Evolutionary conservation across 2,329 filamentous ascomycete genomes (phyloP), one percentile per base, ranked within the genome.

Genomic region (Cordyceps tenuipes): DNA sequence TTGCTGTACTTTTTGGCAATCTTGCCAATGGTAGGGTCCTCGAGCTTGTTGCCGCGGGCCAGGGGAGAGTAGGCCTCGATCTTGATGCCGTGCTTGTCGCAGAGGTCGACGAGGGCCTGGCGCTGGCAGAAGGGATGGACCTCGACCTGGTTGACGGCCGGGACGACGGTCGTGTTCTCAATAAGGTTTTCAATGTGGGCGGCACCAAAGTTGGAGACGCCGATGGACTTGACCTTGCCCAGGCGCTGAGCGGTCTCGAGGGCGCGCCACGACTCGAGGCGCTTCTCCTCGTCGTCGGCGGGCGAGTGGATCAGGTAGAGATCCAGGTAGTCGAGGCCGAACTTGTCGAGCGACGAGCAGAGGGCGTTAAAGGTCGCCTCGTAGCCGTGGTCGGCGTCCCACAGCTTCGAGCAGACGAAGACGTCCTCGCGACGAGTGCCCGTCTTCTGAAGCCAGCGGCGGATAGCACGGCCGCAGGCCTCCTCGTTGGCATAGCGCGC

Each of bases 111-210:
- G 7, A 88, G 74, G 51, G 77, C 75, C 39, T 77, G 76, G 68
- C 86, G 86, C 71, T 87, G 85, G 62, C 87, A 77, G 71, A 90
- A 89, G 1, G 89, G 88, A 72, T 93, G 88, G 64, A 84, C 84
- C 76, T 92, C 89, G 67, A 92, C 87, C 77, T 93, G 89, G 76
- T 93, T 91, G 64, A 88, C 81, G 5, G 82, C 85, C 0, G 89
- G 89, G 0, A 77, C 68, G 57, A 88, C 72, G 58, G 76, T 79
- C 47, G 83, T 82, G 7, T 84, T 82, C 65, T 79, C 66, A 1
- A 86, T 73, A 34, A 86, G 72, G n/a, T 73, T 68, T 70, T 84
- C 77, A 17, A 86, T 70, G 66, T 86, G 74, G n/a, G 72, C 68
- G 52, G 89, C 82, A 0, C 89, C 89, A 70, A 88, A 92, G 77